A percentile compares a stretch with the other conserved stretches of the same genome.
phyloP scores from a whole-genome alignment of 1,139 yeast genomes.

The Candida pseudoviswanathii region DNA sequence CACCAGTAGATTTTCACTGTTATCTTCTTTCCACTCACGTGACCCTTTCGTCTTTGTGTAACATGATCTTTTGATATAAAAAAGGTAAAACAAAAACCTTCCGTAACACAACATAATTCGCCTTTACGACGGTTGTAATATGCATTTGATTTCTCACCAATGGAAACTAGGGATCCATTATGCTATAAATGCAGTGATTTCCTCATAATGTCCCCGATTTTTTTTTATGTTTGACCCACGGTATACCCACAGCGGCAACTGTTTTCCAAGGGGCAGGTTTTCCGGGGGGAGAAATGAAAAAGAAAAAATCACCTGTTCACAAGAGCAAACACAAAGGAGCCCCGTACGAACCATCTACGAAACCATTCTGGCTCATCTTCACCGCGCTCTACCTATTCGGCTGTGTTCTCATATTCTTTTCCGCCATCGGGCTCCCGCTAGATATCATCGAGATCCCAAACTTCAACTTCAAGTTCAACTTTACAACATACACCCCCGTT shows the following conservation, averaged over 20 bases:
- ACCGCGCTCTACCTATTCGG: constrained; percentile 1
- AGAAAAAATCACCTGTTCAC: constrained; percentile 2
- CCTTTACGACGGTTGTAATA: neutral
- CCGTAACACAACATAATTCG: neutral
- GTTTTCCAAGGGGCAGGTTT: neutral
- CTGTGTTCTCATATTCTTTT: constrained; percentile 1
- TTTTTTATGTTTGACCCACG: neutral
- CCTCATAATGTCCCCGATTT: neutral
- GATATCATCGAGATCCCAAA: neutral
- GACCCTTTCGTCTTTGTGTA: neutral
- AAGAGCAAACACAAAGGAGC: neutral
- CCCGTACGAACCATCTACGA: neutral
- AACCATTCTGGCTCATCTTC: constrained; percentile 1
- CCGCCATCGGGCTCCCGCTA: constrained; percentile 1
- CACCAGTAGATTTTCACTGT: no score
- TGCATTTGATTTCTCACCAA: neutral
- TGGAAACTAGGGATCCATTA: neutral
- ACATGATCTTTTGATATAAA: neutral
- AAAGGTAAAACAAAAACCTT: neutral
- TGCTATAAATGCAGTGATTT: neutral
- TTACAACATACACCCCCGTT: neutral
- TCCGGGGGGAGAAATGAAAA: neutral
- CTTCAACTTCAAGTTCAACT: neutral
- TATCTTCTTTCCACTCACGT: no score
- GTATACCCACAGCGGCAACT: neutral